These are phyloP conservation scores for Podaxis pistillaris DNA, from an alignment of 768 basidiomycete species.

Conservation along the genomic window DNA sequence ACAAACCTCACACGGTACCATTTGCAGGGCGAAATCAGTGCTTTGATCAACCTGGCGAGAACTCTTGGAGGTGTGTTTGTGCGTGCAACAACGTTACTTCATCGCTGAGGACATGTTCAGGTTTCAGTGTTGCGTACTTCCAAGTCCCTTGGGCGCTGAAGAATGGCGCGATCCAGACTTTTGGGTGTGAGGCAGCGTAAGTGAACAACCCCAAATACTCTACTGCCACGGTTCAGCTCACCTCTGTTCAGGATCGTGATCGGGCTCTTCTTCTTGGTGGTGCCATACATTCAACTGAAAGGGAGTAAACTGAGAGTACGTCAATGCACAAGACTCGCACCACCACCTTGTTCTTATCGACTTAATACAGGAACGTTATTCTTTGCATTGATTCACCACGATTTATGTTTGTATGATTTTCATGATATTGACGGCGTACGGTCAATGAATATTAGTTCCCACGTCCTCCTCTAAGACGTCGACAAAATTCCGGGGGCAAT, in stretches of 20 bases:
- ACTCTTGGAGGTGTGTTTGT: conserved; percentile 40
- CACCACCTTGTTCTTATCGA: neutral
- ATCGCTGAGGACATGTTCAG: conserved; percentile 14
- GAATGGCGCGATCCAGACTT: conserved; percentile 52
- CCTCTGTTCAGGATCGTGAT: neutral
- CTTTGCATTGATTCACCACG: neutral
- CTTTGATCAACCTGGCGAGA: conserved; percentile 51
- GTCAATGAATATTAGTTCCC: neutral
- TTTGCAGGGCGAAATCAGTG: conserved; percentile 52
- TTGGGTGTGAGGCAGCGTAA: conserved; percentile 54
- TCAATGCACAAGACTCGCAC: too few species aligned
- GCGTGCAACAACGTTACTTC: neutral
- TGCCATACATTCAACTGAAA: neutral
- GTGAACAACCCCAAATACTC: conserved; percentile 15
- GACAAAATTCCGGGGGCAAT: neutral
- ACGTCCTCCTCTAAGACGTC: neutral
- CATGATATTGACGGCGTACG: neutral
- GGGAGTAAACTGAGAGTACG: conserved; percentile 1
- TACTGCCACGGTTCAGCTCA: neutral
- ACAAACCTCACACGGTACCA: conserved; percentile 16
- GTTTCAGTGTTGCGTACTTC: conserved; percentile 56
- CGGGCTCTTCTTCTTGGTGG: neutral
- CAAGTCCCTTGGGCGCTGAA: conserved; percentile 55
- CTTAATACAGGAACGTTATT: neutral
- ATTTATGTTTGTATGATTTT: neutral